Conservation (phyloP, 2,329 filamentous ascomycete species). For the Cladosporium sphaerospermum region DNA sequence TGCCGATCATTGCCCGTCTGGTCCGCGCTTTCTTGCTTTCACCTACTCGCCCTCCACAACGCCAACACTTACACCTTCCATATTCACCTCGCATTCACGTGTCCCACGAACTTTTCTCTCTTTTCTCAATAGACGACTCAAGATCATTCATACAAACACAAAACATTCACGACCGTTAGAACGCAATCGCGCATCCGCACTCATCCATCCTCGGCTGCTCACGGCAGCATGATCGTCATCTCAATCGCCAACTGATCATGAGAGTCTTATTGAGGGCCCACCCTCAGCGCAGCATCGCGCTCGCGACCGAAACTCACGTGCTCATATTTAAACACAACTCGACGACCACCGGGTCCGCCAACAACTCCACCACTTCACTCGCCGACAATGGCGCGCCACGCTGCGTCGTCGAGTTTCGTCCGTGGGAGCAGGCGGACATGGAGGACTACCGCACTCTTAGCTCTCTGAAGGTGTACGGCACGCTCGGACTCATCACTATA, state of each 20-base stretch:
- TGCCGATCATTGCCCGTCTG: no score
- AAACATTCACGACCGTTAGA: background rate
- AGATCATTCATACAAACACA: background rate
- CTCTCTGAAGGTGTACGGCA: constrained; percentile 71
- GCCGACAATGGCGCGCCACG: constrained; percentile 40
- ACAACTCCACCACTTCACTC: constrained; percentile 37
- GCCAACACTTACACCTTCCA: no score
- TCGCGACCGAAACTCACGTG: constrained; percentile 71
- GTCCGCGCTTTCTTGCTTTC: no score
- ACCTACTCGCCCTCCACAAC: no score
- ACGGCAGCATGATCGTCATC: constrained; percentile 4
- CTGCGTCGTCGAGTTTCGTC: constrained; percentile 86
- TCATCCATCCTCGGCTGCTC: background rate
- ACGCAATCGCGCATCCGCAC: background rate
- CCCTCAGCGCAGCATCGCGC: constrained; percentile 79
- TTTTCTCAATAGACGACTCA: background rate
- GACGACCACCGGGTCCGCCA: constrained; percentile 58
- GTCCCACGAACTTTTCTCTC: no score
- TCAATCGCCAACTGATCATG: background rate
- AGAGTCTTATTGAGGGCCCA: constrained; percentile 74
- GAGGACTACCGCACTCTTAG: constrained; percentile 71
- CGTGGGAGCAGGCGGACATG: constrained; percentile 58
- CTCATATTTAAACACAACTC: constrained; percentile 77
- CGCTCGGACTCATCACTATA: constrained; percentile 78
- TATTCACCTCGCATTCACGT: no score